Evolutionary conservation across 495 filamentous ascomycete genomes (phyloP).

Genomic region (Cercophora samala): DNA sequence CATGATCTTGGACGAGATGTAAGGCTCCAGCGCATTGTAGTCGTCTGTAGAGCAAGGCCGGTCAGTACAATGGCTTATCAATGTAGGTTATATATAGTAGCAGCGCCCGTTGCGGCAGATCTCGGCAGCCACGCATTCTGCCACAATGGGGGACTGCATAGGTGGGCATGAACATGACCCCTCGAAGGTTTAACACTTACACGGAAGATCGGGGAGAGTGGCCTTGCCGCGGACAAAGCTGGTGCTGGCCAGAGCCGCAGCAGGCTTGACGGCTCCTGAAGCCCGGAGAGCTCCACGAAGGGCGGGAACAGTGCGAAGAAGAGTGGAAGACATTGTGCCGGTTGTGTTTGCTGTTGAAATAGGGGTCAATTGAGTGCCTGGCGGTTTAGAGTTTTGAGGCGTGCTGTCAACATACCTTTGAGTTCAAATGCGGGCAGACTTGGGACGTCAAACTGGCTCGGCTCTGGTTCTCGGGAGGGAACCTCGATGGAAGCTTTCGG

Average conservation of each 20-base stretch:
- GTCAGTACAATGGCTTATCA: constrained; percentile 13
- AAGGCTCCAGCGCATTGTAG: constrained; percentile 88
- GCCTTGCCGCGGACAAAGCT: constrained; percentile 83
- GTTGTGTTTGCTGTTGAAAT: not conserved
- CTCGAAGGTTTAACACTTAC: constrained; percentile 48
- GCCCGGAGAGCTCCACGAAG: constrained; percentile 45
- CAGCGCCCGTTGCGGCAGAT: not conserved
- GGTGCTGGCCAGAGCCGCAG: constrained; percentile 57
- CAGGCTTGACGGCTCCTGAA: constrained; percentile 39
- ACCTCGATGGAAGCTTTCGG: constrained; percentile 28
- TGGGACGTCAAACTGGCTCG: constrained; percentile 10
- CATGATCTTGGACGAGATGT: constrained; percentile 97
- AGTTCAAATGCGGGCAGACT: not conserved
- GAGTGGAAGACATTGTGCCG: constrained; percentile 49
- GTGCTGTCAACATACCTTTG: not conserved
- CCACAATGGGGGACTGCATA: too few relatives aligned
- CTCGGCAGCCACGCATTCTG: too few relatives aligned
- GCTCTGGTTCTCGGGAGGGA: constrained; percentile 13
- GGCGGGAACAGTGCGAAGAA: constrained; percentile 49
- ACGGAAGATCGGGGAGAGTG: constrained; percentile 89
- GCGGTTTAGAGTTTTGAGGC: not conserved
- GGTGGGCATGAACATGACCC: not conserved
- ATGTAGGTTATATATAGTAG: not conserved
- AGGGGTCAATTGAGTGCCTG: constrained; percentile 19
- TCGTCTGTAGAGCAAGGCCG: constrained; percentile 55